Percentiles rank a stretch among this genome's conserved stretches.
Evolutionary conservation across 192 early-diverging fungal genomes (phyloP).

Genomic region (Podila verticillata): DNA sequence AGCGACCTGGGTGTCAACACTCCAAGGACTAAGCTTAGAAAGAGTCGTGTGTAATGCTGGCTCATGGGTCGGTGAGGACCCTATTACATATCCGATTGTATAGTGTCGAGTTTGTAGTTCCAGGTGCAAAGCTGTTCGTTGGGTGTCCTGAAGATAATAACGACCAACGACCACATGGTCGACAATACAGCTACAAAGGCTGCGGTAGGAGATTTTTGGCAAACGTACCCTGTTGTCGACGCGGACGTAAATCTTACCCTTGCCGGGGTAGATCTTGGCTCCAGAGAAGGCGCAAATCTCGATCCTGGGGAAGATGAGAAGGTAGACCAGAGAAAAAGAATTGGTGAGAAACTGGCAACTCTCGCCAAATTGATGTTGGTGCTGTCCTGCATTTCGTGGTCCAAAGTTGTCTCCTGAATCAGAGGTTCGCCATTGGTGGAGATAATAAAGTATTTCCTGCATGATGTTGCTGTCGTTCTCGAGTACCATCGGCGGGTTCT

Average conservation of each 20-base stretch:
- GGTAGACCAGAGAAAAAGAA: neutral
- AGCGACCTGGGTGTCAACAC: too few relatives aligned
- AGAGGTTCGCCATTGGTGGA: neutral
- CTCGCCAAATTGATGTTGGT: neutral
- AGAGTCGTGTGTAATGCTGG: too few relatives aligned
- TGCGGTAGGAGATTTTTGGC: too few relatives aligned
- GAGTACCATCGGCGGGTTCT: neutral
- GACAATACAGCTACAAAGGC: too few relatives aligned
- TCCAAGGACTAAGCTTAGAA: too few relatives aligned
- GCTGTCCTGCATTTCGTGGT: neutral
- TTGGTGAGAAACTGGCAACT: neutral
- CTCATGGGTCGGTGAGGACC: too few relatives aligned
- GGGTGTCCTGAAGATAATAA: too few relatives aligned
- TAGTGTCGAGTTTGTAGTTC: too few relatives aligned
- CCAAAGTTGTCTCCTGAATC: neutral
- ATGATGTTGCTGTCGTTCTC: neutral
- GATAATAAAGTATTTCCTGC: neutral
- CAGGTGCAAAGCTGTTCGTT: too few relatives aligned
- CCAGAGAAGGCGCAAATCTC: conserved; percentile 97
- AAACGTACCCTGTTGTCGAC: conserved; percentile 84
- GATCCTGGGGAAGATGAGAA: conserved; percentile 63
- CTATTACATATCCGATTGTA: too few relatives aligned
- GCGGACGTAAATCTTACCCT: conserved; percentile 94
- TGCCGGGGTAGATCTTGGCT: conserved; percentile 99
- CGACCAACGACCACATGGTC: too few relatives aligned